Evolutionary conservation across 2,329 filamentous ascomycete genomes (phyloP), one percentile per base, ranked within the genome.

Genomic region (Pyricularia sp.): DNA sequence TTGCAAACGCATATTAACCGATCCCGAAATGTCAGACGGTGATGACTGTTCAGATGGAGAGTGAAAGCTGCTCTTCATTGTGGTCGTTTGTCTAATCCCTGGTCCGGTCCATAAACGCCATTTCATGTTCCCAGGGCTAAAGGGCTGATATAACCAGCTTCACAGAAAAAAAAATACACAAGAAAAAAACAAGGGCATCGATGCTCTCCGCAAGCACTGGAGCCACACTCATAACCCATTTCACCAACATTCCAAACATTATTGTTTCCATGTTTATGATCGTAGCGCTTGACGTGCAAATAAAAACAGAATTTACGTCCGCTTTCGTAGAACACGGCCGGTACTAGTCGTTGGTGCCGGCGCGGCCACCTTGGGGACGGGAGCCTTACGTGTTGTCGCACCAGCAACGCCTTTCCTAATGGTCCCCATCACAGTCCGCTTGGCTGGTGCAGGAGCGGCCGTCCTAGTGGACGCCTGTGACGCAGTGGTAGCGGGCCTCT

Each of bases 261-360:
- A 12, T 20, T 20, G 23, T 26, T 20, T 26, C 11, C 28, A 55
- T 20, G 42, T 63, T 14, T 63, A 12, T 61, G 7, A 12, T 63
- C 26, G 25, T 63, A 20, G 59, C 59, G 59, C 28, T 30, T 30
- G 26, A 17, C 1, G 25, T 14, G 59, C 17, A 63, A 30, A 30
- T 26, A 12, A 17, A 63, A 26, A 25, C n/a, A 26, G 58, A 9
- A 14, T 55, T 78, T 73, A 85, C 28, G 77, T 81, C 70, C 86
- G 79, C 77, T 86, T 88, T 67, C 86, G 81, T 69, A 88, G 74
- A n/a, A 86, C 83, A 71, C 86, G 81, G 30, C 83, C 83, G 20
- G 81, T 82, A 61, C 81, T 76, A n/a, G 78, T 78, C 25, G 81
- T 79, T 6, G 81, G 77, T 12, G 80, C 75, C 14, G 59, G 59